Base-by-base conservation (phyloP, 2,329 filamentous ascomycete species). In the Aspergillus novofumigatus region DNA sequence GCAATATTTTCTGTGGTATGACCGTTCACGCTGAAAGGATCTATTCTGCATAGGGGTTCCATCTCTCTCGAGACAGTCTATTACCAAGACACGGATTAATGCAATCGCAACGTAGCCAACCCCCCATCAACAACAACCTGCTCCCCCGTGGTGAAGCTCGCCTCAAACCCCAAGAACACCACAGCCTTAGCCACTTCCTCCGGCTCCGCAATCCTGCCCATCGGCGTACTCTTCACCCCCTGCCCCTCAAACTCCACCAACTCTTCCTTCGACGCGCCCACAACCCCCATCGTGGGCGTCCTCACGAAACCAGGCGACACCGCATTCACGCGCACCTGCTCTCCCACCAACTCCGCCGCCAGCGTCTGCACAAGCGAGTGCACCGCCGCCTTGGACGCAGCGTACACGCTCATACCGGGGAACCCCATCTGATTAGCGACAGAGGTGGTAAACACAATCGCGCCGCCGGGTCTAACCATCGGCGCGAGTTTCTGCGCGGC, bases 371-470 rank as follows among this genome's bases (percentile, higher is more conserved):
- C 52, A 1, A 60, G n/a, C 5, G 58, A 60, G 5, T 44, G 41
- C 32, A 60, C 55, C 3, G 55, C 58, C 3, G 58, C 55, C 32
- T 60, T 60, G 4, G 52, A 52, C 3, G 55, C 38, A 3, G 52
- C 45, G n/a, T 60, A 60, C 17, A 29, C 47, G 9, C 45, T 25
- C 58, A 60, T 58, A 2, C 55, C 58, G 0, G 52, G 52, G 29
- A 60, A 48, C 1, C 58, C 58, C 8, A 48, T 25, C 35, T 58
- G 50, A 3, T 51, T 52, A 0, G 55, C 26, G 2, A 60, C 58
- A 9, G 58, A 58, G 42, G 52, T 54, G 5, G 58, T 58, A 35
- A 60, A 60, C 11, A 60, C 58, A 11, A 60, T 53, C 7, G 58
- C 56, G 14, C 58, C 58, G 14, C 58, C 58, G 23, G 54, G 52